Base-by-base conservation (phyloP, 2,329 filamentous ascomycete species). In the Purpureocillium lavendulum region DNA sequence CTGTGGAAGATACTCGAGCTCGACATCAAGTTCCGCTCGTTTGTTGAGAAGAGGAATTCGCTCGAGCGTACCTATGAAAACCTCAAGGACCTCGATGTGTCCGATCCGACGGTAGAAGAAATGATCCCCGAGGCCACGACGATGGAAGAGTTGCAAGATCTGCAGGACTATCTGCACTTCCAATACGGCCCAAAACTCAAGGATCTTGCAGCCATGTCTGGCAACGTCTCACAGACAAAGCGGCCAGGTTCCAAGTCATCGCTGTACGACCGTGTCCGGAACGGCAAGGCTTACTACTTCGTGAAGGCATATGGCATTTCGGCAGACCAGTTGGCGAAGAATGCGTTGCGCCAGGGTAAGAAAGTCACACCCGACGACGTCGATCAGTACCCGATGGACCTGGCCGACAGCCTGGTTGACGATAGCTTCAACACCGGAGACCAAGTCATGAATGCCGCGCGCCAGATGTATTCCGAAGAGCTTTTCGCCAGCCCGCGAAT, bases 141-240 rank as follows among this genome's bases (percentile, higher is more conserved):
- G 1, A 89, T 96, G 71, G 92, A 98, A 57, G 92, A 98, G 57
- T 73, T 98, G 14, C 92, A 98, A 57, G 92, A 98, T 59, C 66
- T 98, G 16, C 90, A 97, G 56, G 92, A 98, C 55, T 97, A 97
- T 53, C 69, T 97, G 39, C 88, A 97, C 55, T 98, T 98, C 62
- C 84, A 89, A 54, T 97, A 97, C 53, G 80, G 85, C 4, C 70
- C 80, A 3, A 80, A 94, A 57, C 70, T 97, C 36, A 90, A 86
- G 56, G 89, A 97, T 46, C 63, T 94, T 35, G 77, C 81, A 12
- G 67, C 78, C 14, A 71, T 79, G 44, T 72, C 80, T 31, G 70
- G 74, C 12, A 78, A 78, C 40, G 64, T 71, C 9, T 83, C 83
- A 44, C 77, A 80, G 39, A 75, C 73, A 4, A 88, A 88, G 55